These are phyloP conservation scores for Lactarius pseudohatsudake DNA, from an alignment of 768 basidiomycete species.

Conservation along the genomic window DNA sequence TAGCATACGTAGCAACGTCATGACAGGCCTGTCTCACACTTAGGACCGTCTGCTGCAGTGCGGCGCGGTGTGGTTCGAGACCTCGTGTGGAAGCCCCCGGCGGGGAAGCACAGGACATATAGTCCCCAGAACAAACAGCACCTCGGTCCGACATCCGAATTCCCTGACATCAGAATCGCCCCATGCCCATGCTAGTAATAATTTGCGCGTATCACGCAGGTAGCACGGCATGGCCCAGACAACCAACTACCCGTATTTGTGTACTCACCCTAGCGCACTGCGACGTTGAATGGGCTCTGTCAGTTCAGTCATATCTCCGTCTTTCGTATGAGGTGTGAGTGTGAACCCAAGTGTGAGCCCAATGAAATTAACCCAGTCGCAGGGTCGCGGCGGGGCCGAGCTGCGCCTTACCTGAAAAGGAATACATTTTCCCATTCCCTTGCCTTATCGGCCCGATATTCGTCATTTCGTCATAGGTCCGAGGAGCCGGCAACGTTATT, in stretches of 20 bases:
- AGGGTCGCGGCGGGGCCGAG: neutral
- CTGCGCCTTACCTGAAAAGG: neutral
- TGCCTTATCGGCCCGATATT: neutral
- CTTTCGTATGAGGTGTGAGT: neutral
- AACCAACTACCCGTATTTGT: neutral
- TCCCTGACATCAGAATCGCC: constrained; percentile 4
- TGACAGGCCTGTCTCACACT: neutral
- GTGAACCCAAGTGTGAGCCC: too few species aligned
- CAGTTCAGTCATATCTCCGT: neutral
- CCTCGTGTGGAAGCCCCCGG: neutral
- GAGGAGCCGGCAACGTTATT: constrained; percentile 4
- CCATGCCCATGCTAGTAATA: neutral
- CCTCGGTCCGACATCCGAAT: constrained; percentile 21
- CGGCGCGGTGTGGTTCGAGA: neutral
- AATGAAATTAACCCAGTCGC: neutral
- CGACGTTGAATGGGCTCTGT: neutral
- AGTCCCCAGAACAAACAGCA: neutral
- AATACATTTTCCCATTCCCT: neutral
- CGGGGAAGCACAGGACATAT: neutral
- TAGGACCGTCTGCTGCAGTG: neutral
- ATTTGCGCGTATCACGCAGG: neutral
- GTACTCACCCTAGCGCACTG: neutral
- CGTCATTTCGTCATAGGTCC: constrained; percentile 1
- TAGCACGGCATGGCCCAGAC: neutral
- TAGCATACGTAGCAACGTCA: neutral